These are phyloP conservation scores for Schizophyllum amplum DNA, from an alignment of 1,284 basidiomycete species.

Conservation along the genomic window DNA sequence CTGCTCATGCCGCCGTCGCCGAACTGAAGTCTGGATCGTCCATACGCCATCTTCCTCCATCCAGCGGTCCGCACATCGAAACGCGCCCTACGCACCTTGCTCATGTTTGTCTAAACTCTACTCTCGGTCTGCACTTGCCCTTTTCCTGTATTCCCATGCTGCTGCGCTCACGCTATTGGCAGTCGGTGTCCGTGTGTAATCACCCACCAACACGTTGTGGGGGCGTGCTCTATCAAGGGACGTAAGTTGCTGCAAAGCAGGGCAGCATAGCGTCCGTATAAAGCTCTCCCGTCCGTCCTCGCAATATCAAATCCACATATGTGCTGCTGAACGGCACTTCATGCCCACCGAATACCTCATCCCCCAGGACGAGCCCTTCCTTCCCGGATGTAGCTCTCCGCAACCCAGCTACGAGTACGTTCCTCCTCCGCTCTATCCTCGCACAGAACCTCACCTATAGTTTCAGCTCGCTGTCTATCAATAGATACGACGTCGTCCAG, in stretches of 20 bases:
- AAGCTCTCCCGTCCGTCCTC: background rate
- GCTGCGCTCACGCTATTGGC: background rate
- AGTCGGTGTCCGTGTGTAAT: background rate
- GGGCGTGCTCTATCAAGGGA: background rate
- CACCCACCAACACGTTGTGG: background rate
- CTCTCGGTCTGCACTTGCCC: background rate
- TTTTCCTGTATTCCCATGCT: background rate
- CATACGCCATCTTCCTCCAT: background rate
- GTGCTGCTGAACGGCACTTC: background rate
- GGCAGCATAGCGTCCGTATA: background rate
- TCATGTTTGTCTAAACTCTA: background rate
- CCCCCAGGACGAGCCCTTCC: background rate
- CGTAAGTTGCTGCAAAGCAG: background rate
- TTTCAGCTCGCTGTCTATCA: background rate
- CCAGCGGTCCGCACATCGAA: background rate
- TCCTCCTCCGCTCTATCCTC: background rate
- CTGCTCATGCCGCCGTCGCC: background rate
- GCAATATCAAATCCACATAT: background rate
- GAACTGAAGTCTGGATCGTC: background rate
- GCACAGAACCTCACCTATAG: background rate
- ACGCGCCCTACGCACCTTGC: background rate
- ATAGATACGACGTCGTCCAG: slow-evolving; percentile 18
- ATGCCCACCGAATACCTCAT: background rate
- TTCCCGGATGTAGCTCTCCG: background rate
- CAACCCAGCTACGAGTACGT: slow-evolving; percentile 5